phyloP scores from a whole-genome alignment of 768 basidiomycete species.

The Daedaleopsis sinensis region DNA sequence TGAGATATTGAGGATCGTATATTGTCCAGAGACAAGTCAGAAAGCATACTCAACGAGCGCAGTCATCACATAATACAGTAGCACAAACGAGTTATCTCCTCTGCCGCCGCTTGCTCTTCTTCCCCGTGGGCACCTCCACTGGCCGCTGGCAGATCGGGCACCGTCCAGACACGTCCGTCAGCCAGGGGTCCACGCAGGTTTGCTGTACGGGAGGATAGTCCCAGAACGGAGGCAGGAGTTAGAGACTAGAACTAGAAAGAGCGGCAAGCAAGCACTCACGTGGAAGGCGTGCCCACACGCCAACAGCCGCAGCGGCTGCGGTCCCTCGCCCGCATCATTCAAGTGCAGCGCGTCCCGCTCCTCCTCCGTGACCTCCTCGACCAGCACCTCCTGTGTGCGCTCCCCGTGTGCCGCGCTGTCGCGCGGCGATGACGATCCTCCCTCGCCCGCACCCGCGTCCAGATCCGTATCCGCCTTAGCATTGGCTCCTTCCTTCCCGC shows the following conservation, averaged over 20 bases:
- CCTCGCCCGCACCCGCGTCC: neutral
- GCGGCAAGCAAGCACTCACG: slow-evolving; percentile 47
- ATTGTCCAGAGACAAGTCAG: neutral
- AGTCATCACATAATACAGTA: neutral
- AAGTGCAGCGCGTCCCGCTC: slow-evolving; percentile 51
- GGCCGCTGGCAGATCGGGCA: slow-evolving; percentile 86
- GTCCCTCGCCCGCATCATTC: slow-evolving; percentile 73
- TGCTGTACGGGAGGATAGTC: slow-evolving; percentile 42
- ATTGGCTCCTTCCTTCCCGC: too few relatives aligned
- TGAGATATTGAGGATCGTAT: neutral
- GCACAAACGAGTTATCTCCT: neutral
- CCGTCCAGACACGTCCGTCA: slow-evolving; percentile 80
- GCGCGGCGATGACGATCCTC: neutral
- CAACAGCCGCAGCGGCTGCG: slow-evolving; percentile 75
- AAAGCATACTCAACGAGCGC: neutral
- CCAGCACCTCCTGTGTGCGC: slow-evolving; percentile 37
- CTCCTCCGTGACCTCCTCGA: slow-evolving; percentile 39
- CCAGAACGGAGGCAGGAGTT: neutral
- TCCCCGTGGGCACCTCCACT: slow-evolving; percentile 47
- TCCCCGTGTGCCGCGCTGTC: neutral
- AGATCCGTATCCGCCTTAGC: slow-evolving; percentile 26
- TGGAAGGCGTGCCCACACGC: slow-evolving; percentile 90
- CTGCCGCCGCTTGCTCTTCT: slow-evolving; percentile 20
- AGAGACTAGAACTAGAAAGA: too few relatives aligned
- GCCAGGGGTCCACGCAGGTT: slow-evolving; percentile 91